A percentile compares a stretch with the other conserved stretches of the same genome.
phyloP scores from a whole-genome alignment of 1,284 basidiomycete species.

The Cerrena zonata region DNA sequence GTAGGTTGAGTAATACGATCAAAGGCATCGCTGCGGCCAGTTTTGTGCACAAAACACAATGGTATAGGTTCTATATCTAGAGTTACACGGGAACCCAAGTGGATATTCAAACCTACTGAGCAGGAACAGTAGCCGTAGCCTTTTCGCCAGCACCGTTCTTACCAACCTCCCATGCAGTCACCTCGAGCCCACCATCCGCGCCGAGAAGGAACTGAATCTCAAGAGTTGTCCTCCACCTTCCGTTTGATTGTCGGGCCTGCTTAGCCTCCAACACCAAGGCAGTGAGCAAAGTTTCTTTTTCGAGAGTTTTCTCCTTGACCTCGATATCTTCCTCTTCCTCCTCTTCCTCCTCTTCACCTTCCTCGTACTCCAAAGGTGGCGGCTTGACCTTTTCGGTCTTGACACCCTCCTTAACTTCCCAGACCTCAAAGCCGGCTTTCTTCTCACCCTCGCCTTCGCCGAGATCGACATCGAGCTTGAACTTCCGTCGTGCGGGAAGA shows the following conservation, averaged over 20 bases:
- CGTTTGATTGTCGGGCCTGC: conserved; percentile 43
- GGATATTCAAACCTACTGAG: conserved; percentile 2
- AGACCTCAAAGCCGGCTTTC: conserved; percentile 73
- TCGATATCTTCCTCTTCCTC: conserved; percentile 45
- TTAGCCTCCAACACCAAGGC: conserved; percentile 48
- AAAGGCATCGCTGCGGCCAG: too few relatives aligned
- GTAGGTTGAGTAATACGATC: too few relatives aligned
- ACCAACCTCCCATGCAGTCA: conserved; percentile 43
- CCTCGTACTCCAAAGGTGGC: conserved; percentile 43
- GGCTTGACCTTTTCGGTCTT: conserved; percentile 65
- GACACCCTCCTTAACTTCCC: conserved; percentile 81
- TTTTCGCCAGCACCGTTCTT: conserved; percentile 32
- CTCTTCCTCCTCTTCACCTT: conserved; percentile 54
- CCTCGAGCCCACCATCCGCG: conserved; percentile 46
- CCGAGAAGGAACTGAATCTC: conserved; percentile 62
- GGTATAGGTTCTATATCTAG: neutral
- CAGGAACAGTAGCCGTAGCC: conserved; percentile 20
- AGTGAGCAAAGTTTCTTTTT: conserved; percentile 57
- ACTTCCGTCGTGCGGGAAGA: conserved; percentile 69
- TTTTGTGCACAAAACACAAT: too few relatives aligned
- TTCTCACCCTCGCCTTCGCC: conserved; percentile 42
- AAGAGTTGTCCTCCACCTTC: conserved; percentile 48
- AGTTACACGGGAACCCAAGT: neutral
- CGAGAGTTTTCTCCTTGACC: conserved; percentile 62
- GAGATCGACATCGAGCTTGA: conserved; percentile 66